Evolutionary conservation across 768 basidiomycete species (phyloP).

Genomic region (Termitomyces sp.): DNA sequence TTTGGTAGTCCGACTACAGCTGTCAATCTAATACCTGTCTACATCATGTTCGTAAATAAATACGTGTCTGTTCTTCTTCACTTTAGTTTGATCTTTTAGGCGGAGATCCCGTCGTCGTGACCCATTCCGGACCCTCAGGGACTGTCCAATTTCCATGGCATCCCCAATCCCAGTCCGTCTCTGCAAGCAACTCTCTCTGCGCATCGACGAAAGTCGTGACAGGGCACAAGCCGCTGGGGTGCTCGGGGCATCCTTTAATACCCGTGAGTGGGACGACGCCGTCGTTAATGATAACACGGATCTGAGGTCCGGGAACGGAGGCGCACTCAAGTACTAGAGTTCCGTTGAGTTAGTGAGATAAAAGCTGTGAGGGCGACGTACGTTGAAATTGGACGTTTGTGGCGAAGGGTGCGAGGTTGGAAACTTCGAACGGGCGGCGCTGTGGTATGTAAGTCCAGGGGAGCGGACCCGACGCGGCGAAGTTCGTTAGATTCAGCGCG

Average conservation of each 20-base stretch:
- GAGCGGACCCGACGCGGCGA: constrained; percentile 72
- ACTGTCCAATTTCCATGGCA: constrained; percentile 77
- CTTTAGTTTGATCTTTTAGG: constrained; percentile 23
- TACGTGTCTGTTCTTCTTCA: background rate
- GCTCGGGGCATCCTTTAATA: constrained; percentile 64
- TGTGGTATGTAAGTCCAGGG: constrained; percentile 65
- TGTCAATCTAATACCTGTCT: too few relatives aligned
- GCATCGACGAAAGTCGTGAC: constrained; percentile 68
- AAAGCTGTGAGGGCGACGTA: constrained; percentile 25
- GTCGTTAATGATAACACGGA: constrained; percentile 86
- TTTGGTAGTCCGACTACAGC: too few relatives aligned
- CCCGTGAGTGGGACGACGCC: constrained; percentile 77
- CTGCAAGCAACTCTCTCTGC: constrained; percentile 57
- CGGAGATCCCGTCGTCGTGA: constrained; percentile 63
- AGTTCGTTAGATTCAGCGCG: constrained; percentile 74
- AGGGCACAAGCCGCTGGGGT: constrained; percentile 74
- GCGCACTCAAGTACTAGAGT: constrained; percentile 57
- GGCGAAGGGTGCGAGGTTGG: constrained; percentile 81
- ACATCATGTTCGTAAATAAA: background rate
- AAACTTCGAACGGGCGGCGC: constrained; percentile 61
- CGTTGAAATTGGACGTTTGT: constrained; percentile 89
- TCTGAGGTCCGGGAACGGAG: constrained; percentile 45
- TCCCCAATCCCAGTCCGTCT: constrained; percentile 69
- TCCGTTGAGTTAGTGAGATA: constrained; percentile 7
- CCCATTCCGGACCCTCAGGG: constrained; percentile 61